These are phyloP conservation scores for Saccharomyces mikatae DNA, from an alignment of 805 yeast genomes.

Conservation along the genomic window DNA sequence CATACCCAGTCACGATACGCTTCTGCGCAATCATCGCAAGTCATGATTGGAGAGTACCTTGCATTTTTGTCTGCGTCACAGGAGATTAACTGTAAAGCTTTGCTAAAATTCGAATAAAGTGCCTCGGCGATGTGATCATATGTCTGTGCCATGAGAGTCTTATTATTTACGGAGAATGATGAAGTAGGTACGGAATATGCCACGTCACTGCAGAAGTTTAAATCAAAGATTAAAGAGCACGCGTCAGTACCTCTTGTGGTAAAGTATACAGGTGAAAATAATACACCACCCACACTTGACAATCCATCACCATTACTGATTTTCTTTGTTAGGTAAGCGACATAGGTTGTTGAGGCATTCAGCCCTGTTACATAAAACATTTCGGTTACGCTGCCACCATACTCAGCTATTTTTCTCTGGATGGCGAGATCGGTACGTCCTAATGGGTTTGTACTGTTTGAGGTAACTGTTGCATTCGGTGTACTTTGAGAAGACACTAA, in stretches of 20 bases:
- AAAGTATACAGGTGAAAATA: constrained; percentile 50
- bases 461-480: background rate
- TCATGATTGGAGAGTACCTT: constrained; percentile 61
- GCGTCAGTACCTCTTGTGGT: constrained; percentile 45
- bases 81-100: constrained; percentile 65
- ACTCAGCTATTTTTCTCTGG: constrained; percentile 33
- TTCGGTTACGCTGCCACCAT: constrained; percentile 46
- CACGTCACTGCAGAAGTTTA: constrained; percentile 71
- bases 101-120: constrained; percentile 57
- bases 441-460: constrained; percentile 4
- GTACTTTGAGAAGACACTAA: constrained; percentile 24
- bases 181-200: constrained; percentile 80
- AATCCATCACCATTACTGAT: constrained; percentile 27
- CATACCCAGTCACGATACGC: constrained; percentile 86
- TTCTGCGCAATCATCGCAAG: constrained; percentile 63
- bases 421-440: constrained; percentile 13
- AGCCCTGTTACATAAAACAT: constrained; percentile 57
- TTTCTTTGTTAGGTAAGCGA: constrained; percentile 54
- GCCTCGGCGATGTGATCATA: constrained; percentile 60
- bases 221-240: constrained; percentile 66
- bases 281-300: constrained; percentile 49
- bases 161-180: constrained; percentile 28
- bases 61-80: constrained; percentile 65
- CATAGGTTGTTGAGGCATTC: constrained; percentile 51
- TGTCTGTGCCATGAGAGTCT: constrained; percentile 32